phyloP scores from a whole-genome alignment of 2,329 filamentous ascomycete species.

The Ophiocordyceps sinensis region DNA sequence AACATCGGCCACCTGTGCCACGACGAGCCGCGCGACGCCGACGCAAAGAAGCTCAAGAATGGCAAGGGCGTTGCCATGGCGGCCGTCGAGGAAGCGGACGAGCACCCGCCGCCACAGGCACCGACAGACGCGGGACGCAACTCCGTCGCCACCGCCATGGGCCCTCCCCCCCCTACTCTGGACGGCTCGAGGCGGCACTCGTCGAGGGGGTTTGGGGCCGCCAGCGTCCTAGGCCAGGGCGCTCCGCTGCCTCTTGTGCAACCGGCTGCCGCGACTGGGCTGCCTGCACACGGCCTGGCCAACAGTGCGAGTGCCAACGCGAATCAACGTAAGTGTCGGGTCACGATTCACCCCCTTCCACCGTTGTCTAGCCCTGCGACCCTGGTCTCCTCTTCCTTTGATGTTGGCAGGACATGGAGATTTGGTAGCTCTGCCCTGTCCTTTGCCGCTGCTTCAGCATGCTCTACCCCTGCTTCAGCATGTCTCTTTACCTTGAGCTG shows the following conservation, averaged over 20 bases:
- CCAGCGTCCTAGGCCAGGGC: constrained; percentile 30
- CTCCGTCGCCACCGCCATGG: constrained; percentile 44
- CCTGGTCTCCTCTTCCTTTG: too few relatives aligned
- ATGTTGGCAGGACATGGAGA: too few relatives aligned
- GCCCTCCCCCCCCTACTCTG: constrained; percentile 26
- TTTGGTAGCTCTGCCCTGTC: background rate
- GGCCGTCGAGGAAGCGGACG: constrained; percentile 46
- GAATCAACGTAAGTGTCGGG: constrained; percentile 52
- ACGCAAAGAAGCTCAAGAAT: constrained; percentile 65
- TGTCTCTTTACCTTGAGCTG: background rate
- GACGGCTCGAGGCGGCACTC: constrained; percentile 19
- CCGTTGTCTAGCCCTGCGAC: background rate
- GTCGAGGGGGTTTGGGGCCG: constrained; percentile 26
- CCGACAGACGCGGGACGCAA: constrained; percentile 32
- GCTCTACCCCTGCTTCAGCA: background rate
- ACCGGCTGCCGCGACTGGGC: constrained; percentile 52
- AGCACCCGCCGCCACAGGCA: constrained; percentile 23
- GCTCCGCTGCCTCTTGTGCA: constrained; percentile 55
- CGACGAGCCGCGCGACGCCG: constrained; percentile 83
- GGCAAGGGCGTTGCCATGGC: constrained; percentile 17
- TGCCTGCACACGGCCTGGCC: constrained; percentile 44
- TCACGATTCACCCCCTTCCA: background rate
- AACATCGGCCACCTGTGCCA: constrained; percentile 98
- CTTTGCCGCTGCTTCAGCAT: background rate
- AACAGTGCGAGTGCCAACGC: constrained; percentile 38